A percentile compares a stretch with the other conserved stretches of the same genome.
Conservation (phyloP, 2,329 filamentous ascomycete species). For the Tolypocladium album region DNA sequence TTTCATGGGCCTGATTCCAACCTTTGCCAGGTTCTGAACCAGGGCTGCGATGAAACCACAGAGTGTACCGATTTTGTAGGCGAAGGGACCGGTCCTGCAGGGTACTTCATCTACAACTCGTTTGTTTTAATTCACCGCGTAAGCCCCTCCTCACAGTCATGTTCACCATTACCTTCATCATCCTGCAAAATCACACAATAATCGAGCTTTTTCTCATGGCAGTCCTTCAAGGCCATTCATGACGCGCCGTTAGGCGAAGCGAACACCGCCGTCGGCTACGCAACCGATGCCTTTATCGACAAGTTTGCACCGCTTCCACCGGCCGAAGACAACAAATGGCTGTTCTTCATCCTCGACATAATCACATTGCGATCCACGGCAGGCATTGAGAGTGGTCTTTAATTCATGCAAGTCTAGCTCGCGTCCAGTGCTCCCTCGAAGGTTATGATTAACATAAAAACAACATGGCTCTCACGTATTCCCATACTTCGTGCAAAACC, state of each 20-base stretch:
- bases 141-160: background rate
- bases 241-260: background rate
- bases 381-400: background rate
- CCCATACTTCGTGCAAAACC: background rate
- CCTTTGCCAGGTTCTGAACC: background rate
- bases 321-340: background rate
- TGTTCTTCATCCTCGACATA: background rate
- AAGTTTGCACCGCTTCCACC: background rate
- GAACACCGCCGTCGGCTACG: background rate
- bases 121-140: background rate
- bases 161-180: background rate
- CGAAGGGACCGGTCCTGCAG: background rate
- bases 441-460: background rate
- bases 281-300: background rate
- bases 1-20: background rate
- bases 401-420: background rate
- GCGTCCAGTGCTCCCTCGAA: background rate
- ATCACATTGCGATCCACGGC: background rate
- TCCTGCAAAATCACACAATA: background rate
- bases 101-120: background rate
- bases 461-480: background rate
- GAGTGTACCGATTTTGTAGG: background rate
- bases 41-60: background rate
- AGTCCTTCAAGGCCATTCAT: background rate
- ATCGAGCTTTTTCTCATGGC: background rate